phyloP scores from a whole-genome alignment of 2,329 filamentous ascomycete species.

The Thielaviopsis populi region DNA sequence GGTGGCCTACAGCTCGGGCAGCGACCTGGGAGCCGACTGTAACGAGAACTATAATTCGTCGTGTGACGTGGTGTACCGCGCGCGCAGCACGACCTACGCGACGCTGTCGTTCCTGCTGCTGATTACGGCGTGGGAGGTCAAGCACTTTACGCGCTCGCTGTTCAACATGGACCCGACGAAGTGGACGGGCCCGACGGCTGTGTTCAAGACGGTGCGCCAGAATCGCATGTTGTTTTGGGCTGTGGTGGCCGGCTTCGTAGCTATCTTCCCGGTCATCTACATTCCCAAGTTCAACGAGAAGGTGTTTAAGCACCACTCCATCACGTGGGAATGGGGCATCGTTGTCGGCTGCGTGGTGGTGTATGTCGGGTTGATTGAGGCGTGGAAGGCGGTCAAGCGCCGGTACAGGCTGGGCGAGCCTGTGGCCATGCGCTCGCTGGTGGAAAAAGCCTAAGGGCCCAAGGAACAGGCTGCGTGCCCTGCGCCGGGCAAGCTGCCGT shows the following conservation, averaged over 20 bases:
- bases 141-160: slow-evolving; percentile 53
- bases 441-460: slow-evolving; percentile 3
- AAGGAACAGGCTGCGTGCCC: not conserved
- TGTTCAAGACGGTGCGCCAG: slow-evolving; percentile 47
- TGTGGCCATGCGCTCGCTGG: not conserved
- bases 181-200: slow-evolving; percentile 33
- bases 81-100: slow-evolving; percentile 53
- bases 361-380: slow-evolving; percentile 50
- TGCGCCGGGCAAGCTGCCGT: no score
- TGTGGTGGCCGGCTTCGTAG: slow-evolving; percentile 43
- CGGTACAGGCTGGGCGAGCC: slow-evolving; percentile 25
- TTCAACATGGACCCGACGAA: slow-evolving; percentile 48
- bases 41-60: slow-evolving; percentile 37
- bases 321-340: slow-evolving; percentile 59
- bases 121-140: slow-evolving; percentile 58
- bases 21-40: slow-evolving; percentile 39
- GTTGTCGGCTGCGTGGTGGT: slow-evolving; percentile 42
- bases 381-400: slow-evolving; percentile 55
- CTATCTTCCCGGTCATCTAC: slow-evolving; percentile 50
- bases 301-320: slow-evolving; percentile 55
- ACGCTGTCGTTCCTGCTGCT: slow-evolving; percentile 53
- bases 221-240: slow-evolving; percentile 55
- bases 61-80: slow-evolving; percentile 46
- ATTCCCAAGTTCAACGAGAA: slow-evolving; percentile 49
- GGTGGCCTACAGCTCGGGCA: slow-evolving; percentile 37